Evolutionary conservation across 108 stramenopile species (phyloP), one percentile per base, ranked within the genome.

Genomic region (Nitzschia sp.): DNA sequence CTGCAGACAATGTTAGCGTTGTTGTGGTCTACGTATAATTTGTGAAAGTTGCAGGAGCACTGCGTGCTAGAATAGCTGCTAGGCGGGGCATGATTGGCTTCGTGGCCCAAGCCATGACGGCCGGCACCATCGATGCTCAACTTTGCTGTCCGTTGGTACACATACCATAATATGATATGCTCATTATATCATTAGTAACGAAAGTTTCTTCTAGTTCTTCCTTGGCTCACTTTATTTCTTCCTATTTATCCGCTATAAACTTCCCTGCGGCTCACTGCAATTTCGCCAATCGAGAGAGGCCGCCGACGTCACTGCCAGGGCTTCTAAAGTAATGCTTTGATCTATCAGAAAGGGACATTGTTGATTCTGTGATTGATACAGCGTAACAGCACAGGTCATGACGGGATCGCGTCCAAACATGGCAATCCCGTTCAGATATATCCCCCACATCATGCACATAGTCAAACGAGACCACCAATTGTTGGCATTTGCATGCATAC

Each of bases 1-100:
- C 85, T 1, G 72, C 77, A 15, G 92, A 93, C 71, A 93, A 93
- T 63, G 84, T 93, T 11, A 86, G 86, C 55, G 80, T 72, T 13
- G 76, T 89, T 21, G 81, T 90, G 6, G 62, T 93, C 3, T 90
- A 88, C 45, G 50, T 93, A 36, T 83, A 85, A 60, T 13, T 41
- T 41, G 38, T 11, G 13, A 41, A 41, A 11, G 38, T 13, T 11
- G 38, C 38, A 41, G 13, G 38, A 41, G 38, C 6, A 13, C 38
- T 13, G 38, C n/a, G n/a, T n/a, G n/a, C n/a, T n/a, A n/a, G n/a
- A n/a, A n/a, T n/a, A n/a, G n/a, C n/a, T n/a, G n/a, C n/a, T n/a
- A n/a, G n/a, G n/a, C n/a, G n/a, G n/a, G n/a, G n/a, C n/a, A n/a
- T n/a, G n/a, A n/a, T n/a, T n/a, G n/a, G n/a, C n/a, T n/a, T n/a